Evolutionary conservation across 768 basidiomycete genomes (phyloP), one percentile per base, ranked within the genome.

Genomic region (Crepidotus variabilis): DNA sequence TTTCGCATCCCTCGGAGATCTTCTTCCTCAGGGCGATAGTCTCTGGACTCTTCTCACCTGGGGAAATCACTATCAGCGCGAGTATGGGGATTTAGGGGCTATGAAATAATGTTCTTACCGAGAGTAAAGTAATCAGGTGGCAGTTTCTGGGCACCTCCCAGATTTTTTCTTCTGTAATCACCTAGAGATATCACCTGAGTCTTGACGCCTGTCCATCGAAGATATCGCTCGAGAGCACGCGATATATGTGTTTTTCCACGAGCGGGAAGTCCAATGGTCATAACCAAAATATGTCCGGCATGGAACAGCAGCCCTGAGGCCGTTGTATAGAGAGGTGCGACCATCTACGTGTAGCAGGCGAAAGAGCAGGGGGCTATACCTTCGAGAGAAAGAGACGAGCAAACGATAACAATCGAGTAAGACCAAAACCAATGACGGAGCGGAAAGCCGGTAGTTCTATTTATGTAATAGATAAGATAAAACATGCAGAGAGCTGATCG

Each of bases 201-300:
- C 72, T 96, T 98, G 53, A 99, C 92, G 28, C 97, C 97, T 71
- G 93, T 91, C 97, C 97, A 99, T 70, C 94, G 81, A 1, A 99
- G 81, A 72, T 99, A 99, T n/a, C 97, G 85, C 70, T 98, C 96
- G 11, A 98, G 80, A 6, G 96, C 88, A 36, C 95, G 83, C 1
- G 94, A 96, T 55, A 98, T 93, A 69, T 99, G 97, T 0, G 97
- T 99, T 75, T 97, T 97, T 33, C 94, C 94, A 52, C 94, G 84
- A 1, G 96, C 95, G 47, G 95, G 95, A 2, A 98, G 79, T 8
- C 96, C 96, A 54, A 98, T 89, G 18, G 94, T 92, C 56, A 94
- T 77, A 47, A 97, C 87, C 21, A 98, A 78, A 67, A 98, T 97
- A 75, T 98, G 94, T 62, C 96, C 96, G 8, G 95, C 95, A 69